Base-by-base conservation (phyloP, 176 grass and related monocot genomes). In the Tuctoria greenei region DNA sequence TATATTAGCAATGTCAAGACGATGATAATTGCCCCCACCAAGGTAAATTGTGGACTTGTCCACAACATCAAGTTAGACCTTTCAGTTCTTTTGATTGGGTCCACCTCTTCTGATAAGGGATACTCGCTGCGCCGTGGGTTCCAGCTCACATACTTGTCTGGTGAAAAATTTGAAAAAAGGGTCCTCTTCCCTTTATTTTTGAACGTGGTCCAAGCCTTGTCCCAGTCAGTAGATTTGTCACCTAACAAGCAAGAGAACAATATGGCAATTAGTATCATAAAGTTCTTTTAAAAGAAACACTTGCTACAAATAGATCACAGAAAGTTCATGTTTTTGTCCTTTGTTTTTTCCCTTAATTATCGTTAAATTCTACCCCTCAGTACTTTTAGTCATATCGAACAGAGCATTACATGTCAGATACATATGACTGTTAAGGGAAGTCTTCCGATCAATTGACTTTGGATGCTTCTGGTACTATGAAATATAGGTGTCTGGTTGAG, bases 31-130 rank as follows among this genome's bases (percentile, higher is more conserved):
- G 92, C 96, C 36, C 87, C 89, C 40, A 76, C 85, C n/a, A 99
- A 75, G 56, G 96, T 95, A 87, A 99, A 99, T 44, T 20, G 86
- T 41, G 96, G 87, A 78, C 96, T 99, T 50, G 92, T 95, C 96
- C 89, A 99, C 11, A 95, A 10, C 90, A 83, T 86, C 46, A 99
- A 82, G 75, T 95, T 93, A 21, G 89, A 85, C 50, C 89, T 88
- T 82, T 99, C 92, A 10, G 87, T 90, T 90, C 87, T 95, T 82
- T 90, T 95, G 81, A 95, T 93, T 49, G 92, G 96, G 83, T 95
- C 96, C 20, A 88, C 81, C 64, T 99, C 96, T 79, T 99, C 96
- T 11, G 89, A 93, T 74, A 93, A 87, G 12, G 92, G 96, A 67
- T 93, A 93, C 64, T 95, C 89, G 1, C 73, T 83, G 56, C 80